Evolutionary conservation across 148 eudicot genomes (phyloP), one percentile per base, ranked within the genome.

Genomic region (Dysphania ambrosioides): DNA sequence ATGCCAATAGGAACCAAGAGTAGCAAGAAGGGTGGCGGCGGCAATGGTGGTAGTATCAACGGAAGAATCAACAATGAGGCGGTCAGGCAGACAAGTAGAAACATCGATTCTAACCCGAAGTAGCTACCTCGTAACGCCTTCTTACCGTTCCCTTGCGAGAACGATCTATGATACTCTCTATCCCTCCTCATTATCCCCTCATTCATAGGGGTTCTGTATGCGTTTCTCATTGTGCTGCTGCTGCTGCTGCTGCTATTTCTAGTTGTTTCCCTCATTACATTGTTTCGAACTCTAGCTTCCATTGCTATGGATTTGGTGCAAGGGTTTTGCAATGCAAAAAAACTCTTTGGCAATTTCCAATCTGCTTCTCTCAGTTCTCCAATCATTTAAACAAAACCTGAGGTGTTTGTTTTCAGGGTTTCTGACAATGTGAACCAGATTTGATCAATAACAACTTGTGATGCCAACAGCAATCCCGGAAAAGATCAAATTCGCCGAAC

Each of bases 21-120:
- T 80, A 93, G 83, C 95, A 91, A 68, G 16, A 83, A 87, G 0
- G 98, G 98, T 0, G 98, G 98, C 0, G 98, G 98, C 0, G 98
- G 98, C 81, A 93, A 75, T 38, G 98, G 92, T 10, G 98, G 98
- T 0, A 93, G 87, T 64, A 93, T 79, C 60, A 93, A 66, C 1
- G 98, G 98, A 38, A 93, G 81, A 0, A 93, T 82, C 77, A 93
- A 79, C 60, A 93, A 75, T 44, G 95, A 88, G 11, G 89, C 95
- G 0, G 97, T 78, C 1, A 93, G 79, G 51, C 97, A 82, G 4
- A 86, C 38, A 8, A 93, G 90, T 65, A 91, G 38, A 29, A 89
- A 23, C 86, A 88, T 32, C 2, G 94, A 89, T 80, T 91, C 97
- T 30, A 86, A 34, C 61, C 92, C 84, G 78, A 87, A 92, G 68